Evolutionary conservation across 805 yeast genomes (phyloP).

Genomic region (Starmerella potacharoeniae): DNA sequence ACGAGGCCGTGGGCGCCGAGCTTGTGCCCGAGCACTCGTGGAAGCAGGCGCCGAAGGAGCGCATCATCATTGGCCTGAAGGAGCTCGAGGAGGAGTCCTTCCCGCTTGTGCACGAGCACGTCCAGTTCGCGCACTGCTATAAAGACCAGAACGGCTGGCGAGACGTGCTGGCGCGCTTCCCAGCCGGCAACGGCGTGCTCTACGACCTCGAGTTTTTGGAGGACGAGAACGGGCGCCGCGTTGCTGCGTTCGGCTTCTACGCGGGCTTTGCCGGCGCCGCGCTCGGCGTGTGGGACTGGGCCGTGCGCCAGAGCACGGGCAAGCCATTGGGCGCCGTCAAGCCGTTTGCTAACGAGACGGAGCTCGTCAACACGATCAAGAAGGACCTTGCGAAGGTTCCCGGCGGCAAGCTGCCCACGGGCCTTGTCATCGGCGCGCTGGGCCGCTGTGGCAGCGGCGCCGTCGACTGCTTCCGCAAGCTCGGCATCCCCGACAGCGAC

Average conservation of each 20-base stretch:
- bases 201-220: conserved; percentile 92
- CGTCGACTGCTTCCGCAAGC: conserved; percentile 63
- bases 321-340: conserved; percentile 67
- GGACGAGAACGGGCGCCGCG: conserved; percentile 93
- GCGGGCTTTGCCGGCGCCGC: conserved; percentile 99
- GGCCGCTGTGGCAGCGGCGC: conserved; percentile 99
- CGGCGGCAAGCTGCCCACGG: conserved; percentile 48
- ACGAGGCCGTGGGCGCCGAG: conserved; percentile 63
- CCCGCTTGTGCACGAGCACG: conserved; percentile 91
- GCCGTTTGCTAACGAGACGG: conserved; percentile 73
- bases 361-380: conserved; percentile 61
- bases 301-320: conserved; percentile 59
- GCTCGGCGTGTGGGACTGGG: conserved; percentile 87
- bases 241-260: conserved; percentile 98
- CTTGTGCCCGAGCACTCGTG: conserved; percentile 92
- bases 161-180: conserved; percentile 78
- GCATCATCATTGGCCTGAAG: conserved; percentile 85
- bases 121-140: conserved; percentile 98
- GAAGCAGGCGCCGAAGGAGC: conserved; percentile 80
- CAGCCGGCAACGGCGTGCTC: conserved; percentile 78
- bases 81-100: conserved; percentile 89
- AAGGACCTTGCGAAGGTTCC: conserved; percentile 43
- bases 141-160: conserved; percentile 97
- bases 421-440: conserved; percentile 87
- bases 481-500: conserved; percentile 78